Evolutionary conservation across 768 basidiomycete genomes (phyloP), one percentile per base, ranked within the genome.

Genomic region (Hortiboletus campestris): DNA sequence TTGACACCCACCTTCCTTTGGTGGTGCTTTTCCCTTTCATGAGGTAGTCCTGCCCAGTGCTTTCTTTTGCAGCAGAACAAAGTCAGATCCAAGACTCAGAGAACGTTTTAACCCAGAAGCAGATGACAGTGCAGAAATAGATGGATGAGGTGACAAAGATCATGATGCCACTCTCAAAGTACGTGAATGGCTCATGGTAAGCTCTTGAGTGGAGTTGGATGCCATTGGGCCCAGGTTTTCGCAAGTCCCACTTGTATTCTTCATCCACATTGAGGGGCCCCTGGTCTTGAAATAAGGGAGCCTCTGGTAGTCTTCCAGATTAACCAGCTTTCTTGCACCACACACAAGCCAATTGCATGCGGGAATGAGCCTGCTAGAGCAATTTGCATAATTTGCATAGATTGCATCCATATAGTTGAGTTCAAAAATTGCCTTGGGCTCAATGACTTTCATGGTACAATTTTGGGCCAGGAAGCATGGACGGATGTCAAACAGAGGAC

Each of bases 401-500:
- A n/a, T n/a, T 4, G 59, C 69, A 71, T 31, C 39, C 0, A 14
- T 38, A 46, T 1, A 69, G 41, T 64, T 49, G 39, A 71, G 60
- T 40, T 72, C 69, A 32, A 72, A 72, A 10, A 71, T 71, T 3
- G 55, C 53, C 7, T 51, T n/a, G 16, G 60, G 46, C 32, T 68
- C 63, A 48, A 71, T 53, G 25, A 2, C 45, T n/a, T 13, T 51
- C 25, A 11, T 71, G 68, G 46, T 65, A 72, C 8, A 31, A 38
- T 4, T 40, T 2, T 22, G 57, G 60, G 34, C 58, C 52, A 1
- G 60, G 67, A 13, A 54, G 58, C 4, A 22, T 55, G n/a, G 58
- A 46, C 16, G 69, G 69, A 35, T 68, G 64, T 10, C 70, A 68
- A 28, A 72, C 66, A 1, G 64, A 47, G 28, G 57, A 44, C 12